Evolutionary conservation across 2,329 filamentous ascomycete genomes (phyloP), one percentile per base, ranked within the genome.

Genomic region (Trichoderma oligosporum): DNA sequence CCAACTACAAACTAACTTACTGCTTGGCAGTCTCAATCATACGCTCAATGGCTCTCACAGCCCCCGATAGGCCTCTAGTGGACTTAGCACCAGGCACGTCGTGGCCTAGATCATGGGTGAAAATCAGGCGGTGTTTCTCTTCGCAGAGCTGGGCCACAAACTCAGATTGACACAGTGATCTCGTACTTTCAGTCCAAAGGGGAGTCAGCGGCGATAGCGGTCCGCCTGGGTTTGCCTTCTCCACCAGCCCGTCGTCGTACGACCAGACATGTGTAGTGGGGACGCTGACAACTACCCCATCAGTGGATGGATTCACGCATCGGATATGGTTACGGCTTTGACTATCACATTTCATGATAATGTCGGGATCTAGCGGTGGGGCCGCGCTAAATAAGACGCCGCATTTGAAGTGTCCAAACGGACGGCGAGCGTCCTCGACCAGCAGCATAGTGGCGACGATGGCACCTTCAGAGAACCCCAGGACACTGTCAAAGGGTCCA

Each of bases 371-470:
- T 42, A 67, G 60, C 6, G 68, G 67, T 41, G 65, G 53, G 44
- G 62, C 64, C 4, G 67, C 68, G 57, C 66, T 67, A 59, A 70
- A 67, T 45, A 70, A 64, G 31, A 70, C 66, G 39, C 63, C 67
- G 53, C 68, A 70, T 46, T 66, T 66, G 44, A 70, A 62, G 20
- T 25, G 25, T 0, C 29, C 58, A 11, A 69, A 69, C 14, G 56
- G 60, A 44, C 62, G 59, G 48, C 60, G 61, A 14, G 65, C 58
- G 58, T 70, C 65, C 27, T 69, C 65, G 24, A 68, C 56, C 3
- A 71, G 58, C 57, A 71, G 64, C 61, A 64, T 68, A n/a, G 67
- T 67, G 22, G 66, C 68, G 14, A 71, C 61, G 2, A 63, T 66
- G 35, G 33, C 55, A 29, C 55, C 55, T 45, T 57, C 46, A 22